Conservation (phyloP, 2,329 filamentous ascomycete genomes). For the Exophiala bonariae region DNA sequence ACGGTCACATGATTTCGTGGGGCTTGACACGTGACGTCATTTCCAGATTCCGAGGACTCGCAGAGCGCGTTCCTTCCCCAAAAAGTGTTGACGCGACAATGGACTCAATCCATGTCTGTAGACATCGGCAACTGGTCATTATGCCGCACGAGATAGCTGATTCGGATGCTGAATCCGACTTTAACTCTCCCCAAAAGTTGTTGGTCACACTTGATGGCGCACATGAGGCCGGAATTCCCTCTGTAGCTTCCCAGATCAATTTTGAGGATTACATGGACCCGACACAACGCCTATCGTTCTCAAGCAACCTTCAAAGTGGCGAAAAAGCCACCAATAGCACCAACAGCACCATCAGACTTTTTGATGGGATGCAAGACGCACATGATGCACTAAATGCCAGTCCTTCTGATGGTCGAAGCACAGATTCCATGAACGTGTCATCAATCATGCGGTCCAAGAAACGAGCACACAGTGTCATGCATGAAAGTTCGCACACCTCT, state of each 20-base stretch:
- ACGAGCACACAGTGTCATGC: constrained; percentile 15
- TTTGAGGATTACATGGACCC: constrained; percentile 23
- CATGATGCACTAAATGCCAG: constrained; percentile 5
- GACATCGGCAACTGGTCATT: neutral
- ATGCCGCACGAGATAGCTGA: constrained; percentile 28
- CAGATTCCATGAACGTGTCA: constrained; percentile 1
- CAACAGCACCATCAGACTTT: neutral
- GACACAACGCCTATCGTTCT: constrained; percentile 3
- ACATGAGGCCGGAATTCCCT: constrained; percentile 1
- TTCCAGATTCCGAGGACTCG: no score
- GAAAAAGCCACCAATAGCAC: neutral
- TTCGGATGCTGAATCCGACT: constrained; percentile 27
- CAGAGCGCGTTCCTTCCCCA: no score
- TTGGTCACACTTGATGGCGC: neutral
- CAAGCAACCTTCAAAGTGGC: neutral
- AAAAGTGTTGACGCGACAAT: no score
- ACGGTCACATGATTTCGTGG: no score
- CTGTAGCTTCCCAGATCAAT: constrained; percentile 16
- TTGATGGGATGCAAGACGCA: neutral
- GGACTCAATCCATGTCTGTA: no score
- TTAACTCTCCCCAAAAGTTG: constrained; percentile 12
- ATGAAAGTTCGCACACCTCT: neutral
- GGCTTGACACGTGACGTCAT: no score
- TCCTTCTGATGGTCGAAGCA: neutral
- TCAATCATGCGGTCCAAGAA: constrained; percentile 10